Conservation (phyloP, 2,329 filamentous ascomycete genomes). For the Chaetomium sp. region DNA sequence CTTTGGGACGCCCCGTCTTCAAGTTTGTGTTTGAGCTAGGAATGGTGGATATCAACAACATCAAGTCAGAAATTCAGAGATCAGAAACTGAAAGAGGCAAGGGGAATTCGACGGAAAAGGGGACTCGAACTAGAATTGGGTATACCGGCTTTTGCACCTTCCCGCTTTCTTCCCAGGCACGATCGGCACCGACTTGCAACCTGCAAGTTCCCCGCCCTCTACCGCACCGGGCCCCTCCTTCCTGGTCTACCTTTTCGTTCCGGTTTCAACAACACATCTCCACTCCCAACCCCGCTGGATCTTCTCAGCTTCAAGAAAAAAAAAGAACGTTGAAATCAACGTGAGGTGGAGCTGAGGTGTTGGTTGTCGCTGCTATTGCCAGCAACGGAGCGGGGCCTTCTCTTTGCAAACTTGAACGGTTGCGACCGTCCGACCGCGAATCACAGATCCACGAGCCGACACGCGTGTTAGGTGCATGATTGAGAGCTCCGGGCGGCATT, state of each 20-base stretch:
- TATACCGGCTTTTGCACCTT: not conserved
- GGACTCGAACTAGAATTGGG: not conserved
- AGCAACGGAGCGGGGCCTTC: not conserved
- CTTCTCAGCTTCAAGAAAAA: not conserved
- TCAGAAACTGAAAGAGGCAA: not conserved
- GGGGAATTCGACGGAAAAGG: not conserved
- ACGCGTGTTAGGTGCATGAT: slow-evolving; percentile 25
- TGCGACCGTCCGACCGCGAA: slow-evolving; percentile 7
- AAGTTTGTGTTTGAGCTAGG: not conserved
- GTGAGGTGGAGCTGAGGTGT: slow-evolving; percentile 9
- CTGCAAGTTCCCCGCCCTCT: slow-evolving; percentile 3
- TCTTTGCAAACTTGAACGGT: not conserved
- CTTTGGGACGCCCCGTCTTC: slow-evolving; percentile 6
- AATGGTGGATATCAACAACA: slow-evolving; percentile 1
- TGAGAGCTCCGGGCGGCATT: slow-evolving; percentile 20
- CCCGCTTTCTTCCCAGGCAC: slow-evolving; percentile 1
- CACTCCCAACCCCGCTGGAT: slow-evolving; percentile 15
- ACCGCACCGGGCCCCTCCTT: slow-evolving; percentile 17
- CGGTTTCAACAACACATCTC: slow-evolving; percentile 10
- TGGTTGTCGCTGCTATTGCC: slow-evolving; percentile 15
- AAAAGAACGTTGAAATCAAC: slow-evolving; percentile 1
- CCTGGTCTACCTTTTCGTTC: slow-evolving; percentile 1
- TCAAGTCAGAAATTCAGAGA: not conserved
- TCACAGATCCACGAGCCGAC: slow-evolving; percentile 7
- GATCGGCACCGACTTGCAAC: slow-evolving; percentile 11